These are phyloP conservation scores for Termitomyces sp. DNA, from an alignment of 768 basidiomycete genomes.

Conservation along the genomic window DNA sequence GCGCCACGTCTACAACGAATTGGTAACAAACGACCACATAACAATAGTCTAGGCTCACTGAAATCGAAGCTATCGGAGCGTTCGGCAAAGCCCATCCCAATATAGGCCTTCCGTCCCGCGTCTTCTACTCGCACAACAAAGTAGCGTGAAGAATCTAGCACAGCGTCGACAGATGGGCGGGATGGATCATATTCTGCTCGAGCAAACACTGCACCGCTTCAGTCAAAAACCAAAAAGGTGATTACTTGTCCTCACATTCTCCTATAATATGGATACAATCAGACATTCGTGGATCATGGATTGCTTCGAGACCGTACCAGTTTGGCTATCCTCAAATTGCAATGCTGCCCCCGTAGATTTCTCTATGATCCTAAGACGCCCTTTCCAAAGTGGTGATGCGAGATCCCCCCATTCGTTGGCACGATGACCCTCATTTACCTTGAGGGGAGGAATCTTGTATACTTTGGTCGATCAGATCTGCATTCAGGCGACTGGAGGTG, in stretches of 20 bases:
- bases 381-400: constrained; percentile 83
- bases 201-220: constrained; percentile 66
- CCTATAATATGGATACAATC: constrained; percentile 32
- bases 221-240: constrained; percentile 13
- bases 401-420: constrained; percentile 93
- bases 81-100: constrained; percentile 91
- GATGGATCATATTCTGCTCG: constrained; percentile 75
- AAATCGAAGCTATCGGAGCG: constrained; percentile 89
- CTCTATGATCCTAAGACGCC: constrained; percentile 81
- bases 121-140: constrained; percentile 93
- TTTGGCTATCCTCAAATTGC: constrained; percentile 75
- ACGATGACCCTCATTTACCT: constrained; percentile 82
- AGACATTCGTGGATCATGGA: neutral
- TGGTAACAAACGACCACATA: constrained; percentile 6
- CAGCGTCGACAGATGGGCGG: constrained; percentile 88
- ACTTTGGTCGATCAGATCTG: constrained; percentile 41
- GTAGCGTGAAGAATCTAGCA: constrained; percentile 91
- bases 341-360: constrained; percentile 62
- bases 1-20: constrained; percentile 58
- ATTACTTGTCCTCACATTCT: constrained; percentile 50
- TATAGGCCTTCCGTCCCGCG: constrained; percentile 81
- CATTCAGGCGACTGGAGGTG: neutral
- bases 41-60: constrained; percentile 48
- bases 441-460: constrained; percentile 87
- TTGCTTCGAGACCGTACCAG: constrained; percentile 46